These are phyloP conservation scores for Microbotryum scabiosae DNA, from an alignment of 1,284 basidiomycete genomes.

Conservation along the genomic window DNA sequence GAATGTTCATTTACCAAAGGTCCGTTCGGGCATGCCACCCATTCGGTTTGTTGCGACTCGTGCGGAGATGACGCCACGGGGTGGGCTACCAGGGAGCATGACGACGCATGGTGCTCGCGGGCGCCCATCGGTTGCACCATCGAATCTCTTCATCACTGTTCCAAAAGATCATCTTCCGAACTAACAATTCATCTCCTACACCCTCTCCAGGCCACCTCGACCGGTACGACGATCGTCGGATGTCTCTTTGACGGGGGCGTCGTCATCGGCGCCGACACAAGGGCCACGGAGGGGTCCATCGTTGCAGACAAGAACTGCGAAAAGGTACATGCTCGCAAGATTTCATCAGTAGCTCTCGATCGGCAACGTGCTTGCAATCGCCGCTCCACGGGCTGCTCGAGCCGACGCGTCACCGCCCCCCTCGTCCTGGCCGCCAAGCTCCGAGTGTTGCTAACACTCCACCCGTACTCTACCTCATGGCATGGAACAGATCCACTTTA, in stretches of 20 bases:
- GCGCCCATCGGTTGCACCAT: too few relatives aligned
- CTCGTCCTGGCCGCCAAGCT: too few relatives aligned
- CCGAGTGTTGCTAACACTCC: too few relatives aligned
- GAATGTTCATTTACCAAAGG: constrained; percentile 18
- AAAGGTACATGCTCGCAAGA: constrained; percentile 55
- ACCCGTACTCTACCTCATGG: background rate
- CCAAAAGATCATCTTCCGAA: background rate
- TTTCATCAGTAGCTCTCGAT: background rate
- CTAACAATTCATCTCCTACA: background rate
- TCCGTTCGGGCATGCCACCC: background rate
- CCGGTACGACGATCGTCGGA: constrained; percentile 87
- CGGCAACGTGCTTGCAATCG: background rate
- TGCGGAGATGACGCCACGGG: too few relatives aligned
- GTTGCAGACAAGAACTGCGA: constrained; percentile 99
- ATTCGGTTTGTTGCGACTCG: too few relatives aligned
- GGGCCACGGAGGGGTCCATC: constrained; percentile 79
- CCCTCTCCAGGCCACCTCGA: constrained; percentile 35
- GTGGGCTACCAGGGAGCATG: too few relatives aligned
- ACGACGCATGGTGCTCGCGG: too few relatives aligned
- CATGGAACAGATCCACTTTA: constrained; percentile 77
- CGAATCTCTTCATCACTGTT: too few relatives aligned
- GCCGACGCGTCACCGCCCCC: too few relatives aligned
- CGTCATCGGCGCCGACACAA: constrained; percentile 91
- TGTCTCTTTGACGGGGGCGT: constrained; percentile 79
- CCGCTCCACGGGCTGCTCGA: background rate